Conservation (phyloP, 192 early-diverging fungal species). For the Phlyctochytrium bullatum region DNA sequence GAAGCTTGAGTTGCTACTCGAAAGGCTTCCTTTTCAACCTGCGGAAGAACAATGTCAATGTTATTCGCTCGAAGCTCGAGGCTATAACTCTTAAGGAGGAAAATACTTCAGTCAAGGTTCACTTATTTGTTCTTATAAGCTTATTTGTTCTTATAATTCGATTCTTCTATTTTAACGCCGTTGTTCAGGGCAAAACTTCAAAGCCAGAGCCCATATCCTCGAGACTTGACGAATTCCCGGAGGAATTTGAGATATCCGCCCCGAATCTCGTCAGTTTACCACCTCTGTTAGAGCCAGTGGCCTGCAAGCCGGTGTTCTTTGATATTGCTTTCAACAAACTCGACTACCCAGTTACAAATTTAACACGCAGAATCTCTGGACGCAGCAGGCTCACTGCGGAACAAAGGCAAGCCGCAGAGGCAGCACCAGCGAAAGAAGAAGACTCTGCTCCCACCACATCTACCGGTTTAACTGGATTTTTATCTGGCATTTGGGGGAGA, state of each 20-base stretch:
- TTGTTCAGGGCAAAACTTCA: no score
- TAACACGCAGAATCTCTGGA: not conserved
- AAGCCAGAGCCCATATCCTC: no score
- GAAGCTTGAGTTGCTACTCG: constrained; percentile 37
- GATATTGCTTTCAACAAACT: constrained; percentile 72
- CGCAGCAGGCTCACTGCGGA: no score
- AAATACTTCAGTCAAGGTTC: no score
- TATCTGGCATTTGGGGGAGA: constrained; percentile 1
- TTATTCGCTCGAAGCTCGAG: no score
- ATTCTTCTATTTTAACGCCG: no score
- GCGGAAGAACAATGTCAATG: no score
- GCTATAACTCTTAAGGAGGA: no score
- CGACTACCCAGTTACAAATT: not conserved
- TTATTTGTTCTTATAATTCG: no score
- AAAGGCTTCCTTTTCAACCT: not conserved
- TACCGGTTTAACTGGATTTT: not conserved
- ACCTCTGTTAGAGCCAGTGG: constrained; percentile 59
- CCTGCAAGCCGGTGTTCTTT: constrained; percentile 76
- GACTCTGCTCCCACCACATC: no score
- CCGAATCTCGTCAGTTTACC: constrained; percentile 68
- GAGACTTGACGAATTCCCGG: constrained; percentile 50
- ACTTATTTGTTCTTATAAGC: no score
- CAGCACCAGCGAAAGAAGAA: no score
- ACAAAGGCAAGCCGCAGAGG: not conserved
- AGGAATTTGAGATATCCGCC: constrained; percentile 32